These are phyloP conservation scores for Boletus reticuloceps DNA, from an alignment of 768 basidiomycete genomes.

Conservation along the genomic window DNA sequence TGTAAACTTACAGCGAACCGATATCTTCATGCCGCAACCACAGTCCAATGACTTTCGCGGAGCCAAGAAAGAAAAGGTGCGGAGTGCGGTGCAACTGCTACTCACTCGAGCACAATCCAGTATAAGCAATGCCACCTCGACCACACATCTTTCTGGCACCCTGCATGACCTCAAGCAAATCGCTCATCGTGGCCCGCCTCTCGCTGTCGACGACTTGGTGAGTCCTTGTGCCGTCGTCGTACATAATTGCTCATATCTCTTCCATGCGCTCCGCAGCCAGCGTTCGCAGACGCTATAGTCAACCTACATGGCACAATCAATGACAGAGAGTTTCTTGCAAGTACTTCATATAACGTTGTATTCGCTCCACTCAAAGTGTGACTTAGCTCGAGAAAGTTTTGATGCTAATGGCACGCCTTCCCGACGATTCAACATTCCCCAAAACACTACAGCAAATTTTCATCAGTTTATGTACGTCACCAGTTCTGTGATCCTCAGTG, in stretches of 20 bases:
- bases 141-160: conserved; percentile 1
- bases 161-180: conserved; percentile 31
- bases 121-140: background rate
- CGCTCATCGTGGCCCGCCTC: conserved; percentile 22
- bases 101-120: conserved; percentile 11
- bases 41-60: background rate
- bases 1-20: too few relatives aligned
- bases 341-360: conserved; percentile 16
- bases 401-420: conserved; percentile 55
- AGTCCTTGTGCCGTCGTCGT: background rate
- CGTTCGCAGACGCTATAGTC: conserved; percentile 46
- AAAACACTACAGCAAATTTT: conserved; percentile 46
- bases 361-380: conserved; percentile 3
- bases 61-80: background rate
- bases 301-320: conserved; percentile 44
- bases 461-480: conserved; percentile 57
- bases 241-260: background rate
- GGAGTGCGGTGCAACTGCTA: conserved; percentile 11
- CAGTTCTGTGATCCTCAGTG: background rate
- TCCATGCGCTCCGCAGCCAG: conserved; percentile 35
- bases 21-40: conserved; percentile 1
- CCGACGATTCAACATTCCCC: conserved; percentile 26
- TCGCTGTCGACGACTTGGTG: conserved; percentile 29
- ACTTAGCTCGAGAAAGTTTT: conserved; percentile 62
- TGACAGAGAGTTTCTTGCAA: conserved; percentile 60